A percentile compares a stretch with the other conserved stretches of the same genome.
These are phyloP conservation scores for Clonostachys rhizophaga DNA, from an alignment of 2,329 filamentous ascomycete species.

Conservation along the genomic window DNA sequence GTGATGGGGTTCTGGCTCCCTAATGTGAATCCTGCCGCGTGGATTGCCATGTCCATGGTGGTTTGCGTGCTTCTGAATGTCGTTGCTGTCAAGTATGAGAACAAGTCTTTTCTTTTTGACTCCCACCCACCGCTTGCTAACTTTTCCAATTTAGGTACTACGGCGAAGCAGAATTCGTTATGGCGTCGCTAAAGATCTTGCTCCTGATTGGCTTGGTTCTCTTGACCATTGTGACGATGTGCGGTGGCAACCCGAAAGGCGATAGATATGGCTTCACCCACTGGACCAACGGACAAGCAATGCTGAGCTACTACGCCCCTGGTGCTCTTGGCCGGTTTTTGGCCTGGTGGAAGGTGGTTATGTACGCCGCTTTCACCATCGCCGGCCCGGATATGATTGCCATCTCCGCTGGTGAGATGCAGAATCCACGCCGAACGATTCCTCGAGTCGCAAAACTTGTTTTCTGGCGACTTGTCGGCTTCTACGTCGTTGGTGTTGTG, in stretches of 20 bases:
- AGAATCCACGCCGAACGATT: conserved; percentile 45
- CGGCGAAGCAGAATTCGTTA: conserved; percentile 73
- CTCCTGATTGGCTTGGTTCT: conserved; percentile 67
- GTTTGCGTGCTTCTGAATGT: conserved; percentile 20
- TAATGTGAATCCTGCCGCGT: conserved; percentile 27
- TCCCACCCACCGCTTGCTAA: too few species aligned
- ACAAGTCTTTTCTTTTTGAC: too few species aligned
- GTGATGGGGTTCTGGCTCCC: conserved; percentile 25
- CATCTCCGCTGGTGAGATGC: conserved; percentile 60
- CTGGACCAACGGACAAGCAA: conserved; percentile 65
- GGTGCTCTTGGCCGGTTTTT: conserved; percentile 63
- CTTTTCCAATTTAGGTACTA: conserved; percentile 41
- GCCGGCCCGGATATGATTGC: conserved; percentile 59
- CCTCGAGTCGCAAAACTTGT: conserved; percentile 28
- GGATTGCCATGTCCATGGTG: conserved; percentile 30
- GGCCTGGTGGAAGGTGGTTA: conserved; percentile 60
- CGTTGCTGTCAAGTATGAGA: conserved; percentile 11
- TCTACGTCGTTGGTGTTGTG: conserved; percentile 22
- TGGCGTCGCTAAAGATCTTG: conserved; percentile 66
- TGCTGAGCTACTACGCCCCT: conserved; percentile 58
- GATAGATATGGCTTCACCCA: conserved; percentile 69
- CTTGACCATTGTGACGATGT: conserved; percentile 79
- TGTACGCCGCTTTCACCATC: conserved; percentile 34
- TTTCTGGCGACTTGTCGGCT: conserved; percentile 17
- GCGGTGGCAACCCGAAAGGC: conserved; percentile 72